phyloP scores from a whole-genome alignment of 2,329 filamentous ascomycete genomes.

The Talaromyces marneffei region DNA sequence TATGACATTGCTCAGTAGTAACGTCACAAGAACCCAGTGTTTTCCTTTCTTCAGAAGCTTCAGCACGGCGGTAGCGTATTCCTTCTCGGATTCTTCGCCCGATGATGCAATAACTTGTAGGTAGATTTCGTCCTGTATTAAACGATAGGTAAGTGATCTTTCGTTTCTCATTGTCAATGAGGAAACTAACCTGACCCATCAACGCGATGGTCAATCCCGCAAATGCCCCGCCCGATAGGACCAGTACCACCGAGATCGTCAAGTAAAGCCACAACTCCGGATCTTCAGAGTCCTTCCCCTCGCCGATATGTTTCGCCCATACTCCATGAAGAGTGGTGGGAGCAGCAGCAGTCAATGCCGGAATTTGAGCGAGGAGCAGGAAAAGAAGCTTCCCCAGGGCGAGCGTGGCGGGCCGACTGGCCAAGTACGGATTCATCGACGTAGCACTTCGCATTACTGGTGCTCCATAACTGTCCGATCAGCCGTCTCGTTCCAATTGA shows the following conservation, averaged over 20 bases:
- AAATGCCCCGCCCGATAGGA: conserved; percentile 85
- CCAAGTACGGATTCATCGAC: conserved; percentile 27
- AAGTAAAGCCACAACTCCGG: conserved; percentile 75
- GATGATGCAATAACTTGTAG: conserved; percentile 89
- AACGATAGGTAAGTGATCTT: neutral
- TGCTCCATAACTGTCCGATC: neutral
- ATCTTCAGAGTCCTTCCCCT: conserved; percentile 51
- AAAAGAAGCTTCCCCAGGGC: conserved; percentile 39
- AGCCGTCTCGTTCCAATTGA: neutral
- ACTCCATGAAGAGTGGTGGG: conserved; percentile 19
- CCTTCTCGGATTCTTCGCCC: conserved; percentile 75
- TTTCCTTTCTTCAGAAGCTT: conserved; percentile 79
- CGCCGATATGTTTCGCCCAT: conserved; percentile 26
- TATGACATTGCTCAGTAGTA: conserved; percentile 92
- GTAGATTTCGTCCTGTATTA: conserved; percentile 82
- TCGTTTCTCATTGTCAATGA: too few species aligned
- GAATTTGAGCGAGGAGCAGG: conserved; percentile 33
- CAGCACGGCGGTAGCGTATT: conserved; percentile 76
- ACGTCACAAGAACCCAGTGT: conserved; percentile 94
- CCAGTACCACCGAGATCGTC: conserved; percentile 69
- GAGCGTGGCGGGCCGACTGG: conserved; percentile 35
- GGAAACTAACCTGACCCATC: conserved; percentile 53
- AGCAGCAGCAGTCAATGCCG: conserved; percentile 36
- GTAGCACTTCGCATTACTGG: conserved; percentile 1
- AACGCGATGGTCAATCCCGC: conserved; percentile 72